Base-by-base conservation (phyloP, 2,329 filamentous ascomycete genomes). In the Hypoxylon rubiginosum region DNA sequence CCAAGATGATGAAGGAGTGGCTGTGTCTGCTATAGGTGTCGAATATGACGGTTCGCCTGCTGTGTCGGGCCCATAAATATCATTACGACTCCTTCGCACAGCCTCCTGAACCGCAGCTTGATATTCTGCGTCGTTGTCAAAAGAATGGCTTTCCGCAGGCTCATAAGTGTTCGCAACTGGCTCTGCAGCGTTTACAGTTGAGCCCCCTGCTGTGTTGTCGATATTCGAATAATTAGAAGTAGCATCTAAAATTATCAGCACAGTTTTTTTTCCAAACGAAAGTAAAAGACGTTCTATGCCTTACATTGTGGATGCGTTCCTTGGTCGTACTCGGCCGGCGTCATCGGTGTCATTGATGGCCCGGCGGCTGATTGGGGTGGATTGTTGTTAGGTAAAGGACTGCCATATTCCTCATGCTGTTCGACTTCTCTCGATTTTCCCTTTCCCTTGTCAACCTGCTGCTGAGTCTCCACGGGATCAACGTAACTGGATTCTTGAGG, bases 31-130 rank as follows among this genome's bases (percentile, higher is more conserved):
- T 59, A 59, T 26, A 21, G 65, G 48, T n/a, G 64, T 39, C 19
- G 72, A 67, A 62, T 63, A 67, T 24, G 74, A 74, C 45, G 73
- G 13, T 17, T 66, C 70, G 34, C 72, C 68, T 28, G 32, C 13
- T 19, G 56, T 53, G 10, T 52, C 53, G 24, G 62, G 67, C 8
- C 72, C 72, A 48, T 72, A 71, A 34, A 68, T 50, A 7, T 69
- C 60, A 34, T 67, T 61, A 11, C 56, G 69, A 58, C 68, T 74
- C 30, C 49, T 56, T 30, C 66, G 59, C 30, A 74, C 53, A 36
- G 71, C 74, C 62, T 73, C 70, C 24, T 72, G 19, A 17, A 74
- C 51, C 32, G 71, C 74, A 61, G 72, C 70, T 19, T 72, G 21
- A 17, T 72, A 69, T 55, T 67, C 72, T 11, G 51, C 61, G 21